These are phyloP conservation scores for Dunaliella primolecta DNA, from an alignment of 139 green algal genomes.

Conservation along the genomic window DNA sequence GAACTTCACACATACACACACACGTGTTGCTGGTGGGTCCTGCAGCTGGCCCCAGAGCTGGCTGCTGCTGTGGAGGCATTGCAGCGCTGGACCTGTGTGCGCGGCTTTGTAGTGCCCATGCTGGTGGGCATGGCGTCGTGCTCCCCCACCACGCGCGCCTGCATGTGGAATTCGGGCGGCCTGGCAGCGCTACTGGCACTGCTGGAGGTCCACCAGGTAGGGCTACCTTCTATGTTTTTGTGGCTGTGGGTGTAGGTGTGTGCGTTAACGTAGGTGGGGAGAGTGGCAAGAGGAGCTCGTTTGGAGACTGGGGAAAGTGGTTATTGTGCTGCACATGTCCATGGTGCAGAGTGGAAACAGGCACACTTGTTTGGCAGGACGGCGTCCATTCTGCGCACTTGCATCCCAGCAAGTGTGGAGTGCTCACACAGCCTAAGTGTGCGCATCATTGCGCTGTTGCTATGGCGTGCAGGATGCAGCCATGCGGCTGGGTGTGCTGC, in stretches of 20 bases:
- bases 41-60: not conserved
- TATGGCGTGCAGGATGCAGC: not conserved
- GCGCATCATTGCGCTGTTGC: too few species aligned
- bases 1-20: not conserved
- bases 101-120: slow-evolving; percentile 56
- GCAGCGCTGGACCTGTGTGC: slow-evolving; percentile 27
- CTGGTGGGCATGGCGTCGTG: slow-evolving; percentile 65
- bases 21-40: not conserved
- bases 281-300: too few species aligned
- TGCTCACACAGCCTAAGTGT: too few species aligned
- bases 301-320: too few species aligned
- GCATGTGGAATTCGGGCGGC: slow-evolving; percentile 59
- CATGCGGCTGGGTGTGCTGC: slow-evolving; percentile 52
- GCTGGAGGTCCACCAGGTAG: slow-evolving; percentile 42
- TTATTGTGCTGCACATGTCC: too few species aligned
- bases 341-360: too few species aligned
- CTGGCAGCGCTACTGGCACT: slow-evolving; percentile 70
- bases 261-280: too few species aligned
- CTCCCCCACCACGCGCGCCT: slow-evolving; percentile 44
- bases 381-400: too few species aligned
- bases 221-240: too few species aligned
- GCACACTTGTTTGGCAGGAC: too few species aligned
- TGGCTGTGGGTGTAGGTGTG: not conserved
- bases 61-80: slow-evolving; percentile 8
- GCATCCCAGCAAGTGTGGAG: too few species aligned